Percentiles rank a stretch among this genome's conserved stretches.
These are phyloP conservation scores for Bodo saltans DNA, from an alignment of 78 protist genomes.

Conservation along the genomic window DNA sequence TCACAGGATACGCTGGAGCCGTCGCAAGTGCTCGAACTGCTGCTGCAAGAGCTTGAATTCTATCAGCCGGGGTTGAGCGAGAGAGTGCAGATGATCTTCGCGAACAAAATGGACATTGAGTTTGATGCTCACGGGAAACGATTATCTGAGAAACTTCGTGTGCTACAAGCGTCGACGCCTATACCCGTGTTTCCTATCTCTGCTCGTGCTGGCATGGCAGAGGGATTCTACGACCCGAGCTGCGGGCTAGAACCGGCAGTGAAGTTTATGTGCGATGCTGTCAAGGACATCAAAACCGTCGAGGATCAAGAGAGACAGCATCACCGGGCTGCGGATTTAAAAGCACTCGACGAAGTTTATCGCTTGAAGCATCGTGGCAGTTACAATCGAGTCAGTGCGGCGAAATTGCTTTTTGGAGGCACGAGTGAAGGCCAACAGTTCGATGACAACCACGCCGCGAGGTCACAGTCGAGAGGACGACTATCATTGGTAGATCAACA, in stretches of 20 bases:
- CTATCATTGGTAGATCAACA: too few species aligned
- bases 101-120: slow-evolving; percentile 33
- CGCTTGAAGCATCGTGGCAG: too few species aligned
- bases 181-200: neutral
- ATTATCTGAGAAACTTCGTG: neutral
- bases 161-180: neutral
- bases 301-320: too few species aligned
- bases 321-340: too few species aligned
- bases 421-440: too few species aligned
- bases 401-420: too few species aligned
- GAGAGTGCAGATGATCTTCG: slow-evolving; percentile 10
- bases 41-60: slow-evolving; percentile 11
- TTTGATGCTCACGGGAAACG: neutral
- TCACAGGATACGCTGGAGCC: neutral
- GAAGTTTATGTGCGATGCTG: neutral
- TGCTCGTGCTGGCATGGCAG: neutral
- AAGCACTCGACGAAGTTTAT: too few species aligned
- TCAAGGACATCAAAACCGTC: neutral
- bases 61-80: slow-evolving; percentile 17
- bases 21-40: slow-evolving; percentile 4
- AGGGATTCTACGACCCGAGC: neutral
- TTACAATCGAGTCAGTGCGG: too few species aligned
- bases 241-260: neutral
- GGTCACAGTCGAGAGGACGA: too few species aligned
- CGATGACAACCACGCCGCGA: too few species aligned